Evolutionary conservation across 2,329 filamentous ascomycete species (phyloP).

Genomic region (Beauveria sp.): DNA sequence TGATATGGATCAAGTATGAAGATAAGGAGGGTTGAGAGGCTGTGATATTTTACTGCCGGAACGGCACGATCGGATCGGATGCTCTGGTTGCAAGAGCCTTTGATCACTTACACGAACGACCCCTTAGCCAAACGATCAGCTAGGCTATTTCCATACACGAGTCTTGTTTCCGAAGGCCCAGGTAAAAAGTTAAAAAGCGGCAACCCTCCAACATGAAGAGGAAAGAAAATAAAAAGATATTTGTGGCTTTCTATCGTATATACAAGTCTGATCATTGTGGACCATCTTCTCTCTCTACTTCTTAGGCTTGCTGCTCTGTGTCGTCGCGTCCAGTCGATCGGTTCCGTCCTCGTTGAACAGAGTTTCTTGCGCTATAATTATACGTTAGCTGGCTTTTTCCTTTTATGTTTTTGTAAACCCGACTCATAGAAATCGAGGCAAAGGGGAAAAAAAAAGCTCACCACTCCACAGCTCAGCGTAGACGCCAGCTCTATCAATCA

Average conservation of each 20-base stretch:
- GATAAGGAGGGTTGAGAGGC: background rate
- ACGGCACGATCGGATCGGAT: background rate
- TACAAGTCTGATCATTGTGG: background rate
- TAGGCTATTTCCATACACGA: background rate
- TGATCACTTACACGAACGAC: too few species aligned
- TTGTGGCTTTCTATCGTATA: background rate
- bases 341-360: constrained; percentile 42
- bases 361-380: constrained; percentile 51
- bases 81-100: background rate
- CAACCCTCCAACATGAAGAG: background rate
- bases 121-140: too few species aligned
- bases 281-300: constrained; percentile 12
- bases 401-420: background rate
- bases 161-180: background rate
- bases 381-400: constrained; percentile 13
- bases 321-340: constrained; percentile 16
- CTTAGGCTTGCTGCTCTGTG: constrained; percentile 22
- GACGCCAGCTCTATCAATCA: constrained; percentile 70
- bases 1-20: background rate
- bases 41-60: too few species aligned
- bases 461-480: constrained; percentile 89
- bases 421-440: too few species aligned
- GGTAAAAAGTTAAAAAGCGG: background rate
- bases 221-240: background rate
- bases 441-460: constrained; percentile 35